Evolutionary conservation across 768 basidiomycete species (phyloP), one percentile per base, ranked within the genome.

Genomic region (Russula foetens): DNA sequence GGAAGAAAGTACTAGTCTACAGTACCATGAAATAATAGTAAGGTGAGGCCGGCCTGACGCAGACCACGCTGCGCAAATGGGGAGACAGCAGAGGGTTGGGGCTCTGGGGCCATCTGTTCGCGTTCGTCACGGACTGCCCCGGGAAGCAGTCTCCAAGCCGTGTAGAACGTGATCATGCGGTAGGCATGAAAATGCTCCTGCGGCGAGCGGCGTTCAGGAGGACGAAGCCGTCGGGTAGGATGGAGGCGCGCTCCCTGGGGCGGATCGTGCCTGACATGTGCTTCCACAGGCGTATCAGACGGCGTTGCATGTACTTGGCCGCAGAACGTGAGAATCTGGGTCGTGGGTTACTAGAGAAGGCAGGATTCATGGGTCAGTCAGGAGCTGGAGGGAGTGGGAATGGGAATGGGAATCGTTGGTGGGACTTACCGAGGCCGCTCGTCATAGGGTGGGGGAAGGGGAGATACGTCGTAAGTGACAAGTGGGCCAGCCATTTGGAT

Each of bases 201-300:
- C 79, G 81, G 60, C 83, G 77, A 56, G 61, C 61, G 11, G 60
- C 69, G 11, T 80, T 85, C 66, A 87, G 75, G 60, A 86, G 75
- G 66, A 85, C 77, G 69, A 86, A 86, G 68, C 84, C 84, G 24
- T 78, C 76, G 31, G 81, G 78, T 50, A 84, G 73, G 67, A 79
- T 69, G 3, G 85, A 84, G 6, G 77, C 75, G 44, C 82, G 79
- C 26, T 79, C 76, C 35, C 73, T 74, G 55, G 76, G 82, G 63
- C 81, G 81, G 33, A 80, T 76, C 31, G 74, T 72, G 24, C 76
- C 73, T 26, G 84, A 85, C 67, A 86, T 71, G 41, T 76, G 71
- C 67, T 87, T 87, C 85, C 85, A 87, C 11, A 78, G 75, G 45
- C 75, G 73, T 55, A 86, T 71, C 61, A 85, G 71, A 69, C 80